Base-by-base conservation (phyloP, 805 yeast species). In the Scheffersomyces spartinae region DNA sequence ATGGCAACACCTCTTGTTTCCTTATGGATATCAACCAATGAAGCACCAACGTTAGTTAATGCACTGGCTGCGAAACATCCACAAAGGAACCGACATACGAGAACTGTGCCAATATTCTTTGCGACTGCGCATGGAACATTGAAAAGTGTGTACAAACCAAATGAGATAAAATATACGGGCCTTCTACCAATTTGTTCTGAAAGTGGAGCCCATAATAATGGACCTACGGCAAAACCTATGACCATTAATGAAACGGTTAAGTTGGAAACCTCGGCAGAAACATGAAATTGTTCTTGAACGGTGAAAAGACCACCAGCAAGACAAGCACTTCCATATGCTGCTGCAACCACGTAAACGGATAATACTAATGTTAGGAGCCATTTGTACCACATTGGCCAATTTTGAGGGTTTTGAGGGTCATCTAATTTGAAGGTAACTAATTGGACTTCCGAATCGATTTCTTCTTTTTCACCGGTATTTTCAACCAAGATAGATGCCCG, bases 261-360 rank as follows among this genome's bases (percentile, higher is more conserved):
- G 17, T 73, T 75, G 7, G 95, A 71, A 12, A 84, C 95, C 48
- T 81, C 95, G 2, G 58, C 47, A 9, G 81, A 69, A 13, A 85
- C 95, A 33, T 71, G 54, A 48, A 64, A 83, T 40, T 72, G 64
- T 9, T 76, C 76, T 33, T 61, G 56, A 32, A 83, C 72, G 10
- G 77, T 61, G n/a, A 64, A 68, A 25, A 86, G 56, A 23, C 93
- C 91, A 39, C 94, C 94, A 14, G 94, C 77, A 40, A 83, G 78
- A 46, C 88, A 79, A 2, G 95, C 79, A 4, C 95, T 82, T 20
- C 95, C 95, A 48, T 82, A 85, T 2, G 96, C 96, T 16, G 88
- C 95, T 42, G 84, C 70, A 30, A 86, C 75, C 26, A 86, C 95
- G 34, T 81, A 63, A 17, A 71, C 36, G 2, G 95, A 74, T 13